Evolutionary conservation across 2,329 filamentous ascomycete species (phyloP).

Genomic region (Penicillium digitatum): DNA sequence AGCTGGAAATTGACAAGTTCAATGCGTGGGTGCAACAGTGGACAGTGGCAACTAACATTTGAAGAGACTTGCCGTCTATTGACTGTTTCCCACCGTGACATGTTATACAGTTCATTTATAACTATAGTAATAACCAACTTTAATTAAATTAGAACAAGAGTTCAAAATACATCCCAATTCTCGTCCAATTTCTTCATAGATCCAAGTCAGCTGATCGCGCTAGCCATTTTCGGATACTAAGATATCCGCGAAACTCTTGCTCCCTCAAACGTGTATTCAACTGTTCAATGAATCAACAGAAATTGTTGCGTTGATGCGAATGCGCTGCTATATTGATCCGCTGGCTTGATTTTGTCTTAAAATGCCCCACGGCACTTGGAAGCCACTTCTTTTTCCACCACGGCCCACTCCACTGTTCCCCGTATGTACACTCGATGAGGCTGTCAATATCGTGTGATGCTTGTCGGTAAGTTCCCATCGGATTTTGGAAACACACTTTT

Average conservation of each 20-base stretch:
- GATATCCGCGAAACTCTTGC: neutral
- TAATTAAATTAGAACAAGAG: slow-evolving; percentile 2
- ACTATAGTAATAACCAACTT: neutral
- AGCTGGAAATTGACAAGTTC: slow-evolving; percentile 40
- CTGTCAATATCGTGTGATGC: slow-evolving; percentile 36
- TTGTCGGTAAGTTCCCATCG: slow-evolving; percentile 27
- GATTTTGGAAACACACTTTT: neutral
- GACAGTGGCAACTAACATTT: slow-evolving; percentile 17
- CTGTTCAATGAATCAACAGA: neutral
- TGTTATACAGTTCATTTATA: neutral
- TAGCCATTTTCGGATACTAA: neutral
- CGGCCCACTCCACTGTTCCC: neutral
- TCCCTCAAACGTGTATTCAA: neutral
- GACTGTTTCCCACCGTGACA: neutral
- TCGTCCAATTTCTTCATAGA: neutral
- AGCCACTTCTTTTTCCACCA: neutral
- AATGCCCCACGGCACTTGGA: slow-evolving; percentile 1
- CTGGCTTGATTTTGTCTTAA: neutral
- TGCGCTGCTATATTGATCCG: slow-evolving; percentile 6
- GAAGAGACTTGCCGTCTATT: slow-evolving; percentile 1
- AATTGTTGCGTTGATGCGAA: neutral
- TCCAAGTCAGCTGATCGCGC: slow-evolving; percentile 6
- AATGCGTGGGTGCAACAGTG: slow-evolving; percentile 30
- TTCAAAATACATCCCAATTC: neutral
- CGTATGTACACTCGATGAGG: slow-evolving; percentile 25